Evolutionary conservation across 805 yeast genomes (phyloP).

Genomic region (Candida corydali): DNA sequence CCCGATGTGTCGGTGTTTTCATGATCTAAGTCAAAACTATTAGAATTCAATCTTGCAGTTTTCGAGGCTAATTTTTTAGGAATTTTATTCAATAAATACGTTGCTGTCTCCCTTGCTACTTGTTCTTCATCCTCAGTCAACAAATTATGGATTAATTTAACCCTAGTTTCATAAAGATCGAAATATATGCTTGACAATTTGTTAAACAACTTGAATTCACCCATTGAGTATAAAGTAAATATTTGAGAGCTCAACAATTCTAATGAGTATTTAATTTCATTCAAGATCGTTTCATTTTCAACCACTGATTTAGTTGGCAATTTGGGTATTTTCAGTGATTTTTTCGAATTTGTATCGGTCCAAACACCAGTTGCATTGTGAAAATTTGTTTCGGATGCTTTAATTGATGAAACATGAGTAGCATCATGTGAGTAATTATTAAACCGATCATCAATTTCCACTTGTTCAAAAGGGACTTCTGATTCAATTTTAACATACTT

Average conservation of each 20-base stretch:
- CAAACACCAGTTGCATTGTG: conserved; percentile 17
- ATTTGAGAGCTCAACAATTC: conserved; percentile 59
- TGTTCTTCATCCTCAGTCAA: conserved; percentile 52
- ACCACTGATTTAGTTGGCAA: conserved; percentile 40
- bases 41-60: conserved; percentile 36
- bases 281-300: conserved; percentile 20
- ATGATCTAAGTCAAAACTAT: conserved; percentile 38
- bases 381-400: conserved; percentile 25
- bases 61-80: conserved; percentile 53
- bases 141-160: conserved; percentile 47
- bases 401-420: conserved; percentile 27
- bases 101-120: conserved; percentile 47
- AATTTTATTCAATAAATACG: conserved; percentile 51
- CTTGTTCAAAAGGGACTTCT: conserved; percentile 34
- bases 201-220: conserved; percentile 60
- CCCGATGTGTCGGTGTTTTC: conserved; percentile 53
- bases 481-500: conserved; percentile 46
- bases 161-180: conserved; percentile 54
- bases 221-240: conserved; percentile 65
- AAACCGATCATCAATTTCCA: conserved; percentile 23
- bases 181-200: conserved; percentile 51
- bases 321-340: conserved; percentile 36
- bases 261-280: conserved; percentile 57
- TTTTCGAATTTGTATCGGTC: conserved; percentile 5
- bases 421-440: conserved; percentile 23